phyloP scores from a whole-genome alignment of 257 asterid genomes.

The Forsythia viridissima region DNA sequence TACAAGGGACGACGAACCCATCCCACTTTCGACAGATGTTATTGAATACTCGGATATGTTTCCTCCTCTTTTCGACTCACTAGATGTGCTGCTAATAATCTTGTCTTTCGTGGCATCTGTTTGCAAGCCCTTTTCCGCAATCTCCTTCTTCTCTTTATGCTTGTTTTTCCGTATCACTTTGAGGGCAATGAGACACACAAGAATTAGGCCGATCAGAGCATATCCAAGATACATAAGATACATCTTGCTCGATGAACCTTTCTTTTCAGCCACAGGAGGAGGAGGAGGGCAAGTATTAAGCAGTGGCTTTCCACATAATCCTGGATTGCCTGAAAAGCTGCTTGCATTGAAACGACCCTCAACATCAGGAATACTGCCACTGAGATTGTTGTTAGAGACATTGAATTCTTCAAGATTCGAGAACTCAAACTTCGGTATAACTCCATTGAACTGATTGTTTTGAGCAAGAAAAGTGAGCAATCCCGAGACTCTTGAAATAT shows the following conservation, averaged over 20 bases:
- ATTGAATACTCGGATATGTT: slow-evolving; percentile 69
- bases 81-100: slow-evolving; percentile 36
- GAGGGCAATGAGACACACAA: slow-evolving; percentile 33
- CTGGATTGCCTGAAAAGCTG: slow-evolving; percentile 58
- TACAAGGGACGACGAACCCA: slow-evolving; percentile 47
- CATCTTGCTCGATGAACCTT: slow-evolving; percentile 35
- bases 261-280: slow-evolving; percentile 13
- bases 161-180: slow-evolving; percentile 25
- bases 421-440: slow-evolving; percentile 52
- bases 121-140: slow-evolving; percentile 8
- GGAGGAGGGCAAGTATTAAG: slow-evolving; percentile 41
- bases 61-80: slow-evolving; percentile 47
- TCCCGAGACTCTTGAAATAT: slow-evolving; percentile 56
- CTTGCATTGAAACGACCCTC: slow-evolving; percentile 35
- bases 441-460: slow-evolving; percentile 52
- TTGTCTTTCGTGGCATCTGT: slow-evolving; percentile 30
- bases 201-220: slow-evolving; percentile 46
- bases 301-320: slow-evolving; percentile 61
- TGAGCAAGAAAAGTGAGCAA: slow-evolving; percentile 61
- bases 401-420: slow-evolving; percentile 56
- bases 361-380: slow-evolving; percentile 54
- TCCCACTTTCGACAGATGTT: slow-evolving; percentile 55
- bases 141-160: slow-evolving; percentile 10
- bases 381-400: slow-evolving; percentile 63
- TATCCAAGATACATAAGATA: slow-evolving; percentile 60